Percentiles rank a stretch among this genome's conserved stretches.
Conservation (phyloP, 805 yeast genomes). For the Sungouiozyma ichnusensis region DNA sequence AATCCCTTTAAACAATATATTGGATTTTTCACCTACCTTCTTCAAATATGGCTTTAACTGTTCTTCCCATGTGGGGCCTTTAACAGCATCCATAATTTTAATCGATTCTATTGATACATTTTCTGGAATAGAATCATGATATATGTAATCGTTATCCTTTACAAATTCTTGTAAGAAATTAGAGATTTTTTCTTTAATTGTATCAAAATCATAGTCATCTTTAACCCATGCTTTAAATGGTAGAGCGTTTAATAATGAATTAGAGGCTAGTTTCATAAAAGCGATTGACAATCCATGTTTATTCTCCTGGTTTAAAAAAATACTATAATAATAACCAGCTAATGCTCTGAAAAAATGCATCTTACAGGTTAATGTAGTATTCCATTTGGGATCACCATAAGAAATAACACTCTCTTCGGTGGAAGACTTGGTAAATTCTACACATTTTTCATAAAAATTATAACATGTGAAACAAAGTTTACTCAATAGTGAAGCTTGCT, state of each 20-base stretch:
- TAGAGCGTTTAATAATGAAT: conserved; percentile 22
- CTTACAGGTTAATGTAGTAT: conserved; percentile 41
- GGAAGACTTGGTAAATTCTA: conserved; percentile 33
- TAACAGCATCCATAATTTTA: conserved; percentile 50
- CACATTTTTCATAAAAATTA: conserved; percentile 43
- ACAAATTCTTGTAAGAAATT: conserved; percentile 35
- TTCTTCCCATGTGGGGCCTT: conserved; percentile 60
- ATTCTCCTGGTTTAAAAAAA: conserved; percentile 40
- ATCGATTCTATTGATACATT: conserved; percentile 25
- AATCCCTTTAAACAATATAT: conserved; percentile 62
- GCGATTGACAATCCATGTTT: conserved; percentile 75
- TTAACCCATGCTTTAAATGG: conserved; percentile 28
- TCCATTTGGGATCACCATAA: conserved; percentile 43
- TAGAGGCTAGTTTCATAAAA: conserved; percentile 41
- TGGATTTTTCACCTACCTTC: conserved; percentile 27
- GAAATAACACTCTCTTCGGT: conserved; percentile 18
- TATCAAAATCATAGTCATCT: conserved; percentile 27
- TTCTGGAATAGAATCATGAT: conserved; percentile 67
- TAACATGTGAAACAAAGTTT: conserved; percentile 61
- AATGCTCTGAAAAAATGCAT: conserved; percentile 45
- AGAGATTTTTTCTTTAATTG: conserved; percentile 27
- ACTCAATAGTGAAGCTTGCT: conserved; percentile 62
- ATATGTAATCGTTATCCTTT: conserved; percentile 84
- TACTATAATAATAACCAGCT: conserved; percentile 49
- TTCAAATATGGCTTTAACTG: conserved; percentile 35